A percentile compares a stretch with the other conserved stretches of the same genome.
Conservation (phyloP, 192 early-diverging fungal genomes). For the Coemansia sp. region DNA sequence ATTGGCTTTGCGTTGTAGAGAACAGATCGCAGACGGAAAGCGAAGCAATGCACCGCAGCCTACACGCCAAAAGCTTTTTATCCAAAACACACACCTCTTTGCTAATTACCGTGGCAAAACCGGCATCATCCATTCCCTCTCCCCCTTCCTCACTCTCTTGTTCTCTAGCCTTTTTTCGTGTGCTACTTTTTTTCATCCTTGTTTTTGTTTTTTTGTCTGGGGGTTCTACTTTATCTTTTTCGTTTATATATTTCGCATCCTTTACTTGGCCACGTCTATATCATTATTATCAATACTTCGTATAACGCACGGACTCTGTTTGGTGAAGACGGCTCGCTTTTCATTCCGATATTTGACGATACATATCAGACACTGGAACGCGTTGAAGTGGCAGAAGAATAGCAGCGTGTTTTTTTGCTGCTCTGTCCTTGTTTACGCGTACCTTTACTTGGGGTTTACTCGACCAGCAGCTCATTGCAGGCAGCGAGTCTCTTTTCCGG, state of each 20-base stretch:
- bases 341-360: neutral
- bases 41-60: too few relatives aligned
- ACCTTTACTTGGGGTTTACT: neutral
- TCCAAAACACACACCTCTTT: too few relatives aligned
- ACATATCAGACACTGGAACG: neutral
- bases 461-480: too few relatives aligned
- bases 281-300: too few relatives aligned
- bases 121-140: neutral
- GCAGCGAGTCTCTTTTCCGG: too few relatives aligned
- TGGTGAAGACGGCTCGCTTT: neutral
- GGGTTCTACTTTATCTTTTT: conserved; percentile 1
- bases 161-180: neutral
- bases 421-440: neutral
- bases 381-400: neutral
- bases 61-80: too few relatives aligned
- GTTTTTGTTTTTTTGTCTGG: neutral
- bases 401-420: neutral
- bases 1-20: too few relatives aligned
- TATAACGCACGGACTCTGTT: neutral
- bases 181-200: neutral
- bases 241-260: neutral
- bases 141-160: neutral
- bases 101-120: neutral
- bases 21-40: too few relatives aligned
- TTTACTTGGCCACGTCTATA: neutral